Percentiles rank a stretch among this genome's conserved stretches.
Conservation (phyloP, 257 asterid species). For the Ballota nigra region DNA sequence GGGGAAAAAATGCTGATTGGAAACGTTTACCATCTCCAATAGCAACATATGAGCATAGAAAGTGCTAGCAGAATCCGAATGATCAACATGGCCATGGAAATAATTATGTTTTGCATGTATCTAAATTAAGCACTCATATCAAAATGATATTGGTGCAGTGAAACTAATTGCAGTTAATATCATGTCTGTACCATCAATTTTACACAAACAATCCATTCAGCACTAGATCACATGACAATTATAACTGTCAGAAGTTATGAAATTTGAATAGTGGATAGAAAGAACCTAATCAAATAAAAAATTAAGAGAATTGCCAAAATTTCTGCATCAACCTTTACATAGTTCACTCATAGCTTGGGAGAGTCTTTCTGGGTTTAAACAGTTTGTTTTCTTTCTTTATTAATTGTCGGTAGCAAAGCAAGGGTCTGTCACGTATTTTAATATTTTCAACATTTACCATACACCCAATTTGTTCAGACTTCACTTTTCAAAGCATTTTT, state of each 20-base stretch:
- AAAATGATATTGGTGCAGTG: constrained; percentile 1
- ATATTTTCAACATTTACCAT: background rate
- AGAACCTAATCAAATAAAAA: background rate
- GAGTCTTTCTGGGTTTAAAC: background rate
- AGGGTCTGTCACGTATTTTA: background rate
- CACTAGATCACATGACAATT: background rate
- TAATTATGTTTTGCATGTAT: background rate
- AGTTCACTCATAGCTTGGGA: too few relatives aligned
- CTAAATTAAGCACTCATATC: background rate
- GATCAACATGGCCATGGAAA: background rate
- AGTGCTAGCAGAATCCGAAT: background rate
- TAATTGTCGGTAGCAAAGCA: background rate
- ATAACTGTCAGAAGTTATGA: background rate
- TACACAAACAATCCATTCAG: background rate
- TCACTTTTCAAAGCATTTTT: background rate
- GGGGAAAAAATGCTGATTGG: background rate
- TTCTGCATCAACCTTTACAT: background rate
- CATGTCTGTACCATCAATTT: background rate
- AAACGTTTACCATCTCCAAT: background rate
- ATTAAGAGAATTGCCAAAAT: background rate
- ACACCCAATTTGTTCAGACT: background rate
- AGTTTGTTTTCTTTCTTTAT: background rate
- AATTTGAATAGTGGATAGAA: background rate
- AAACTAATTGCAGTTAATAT: background rate
- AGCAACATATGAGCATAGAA: background rate